phyloP scores from a whole-genome alignment of 352 stramenopile species.

The Peronospora destructor region DNA sequence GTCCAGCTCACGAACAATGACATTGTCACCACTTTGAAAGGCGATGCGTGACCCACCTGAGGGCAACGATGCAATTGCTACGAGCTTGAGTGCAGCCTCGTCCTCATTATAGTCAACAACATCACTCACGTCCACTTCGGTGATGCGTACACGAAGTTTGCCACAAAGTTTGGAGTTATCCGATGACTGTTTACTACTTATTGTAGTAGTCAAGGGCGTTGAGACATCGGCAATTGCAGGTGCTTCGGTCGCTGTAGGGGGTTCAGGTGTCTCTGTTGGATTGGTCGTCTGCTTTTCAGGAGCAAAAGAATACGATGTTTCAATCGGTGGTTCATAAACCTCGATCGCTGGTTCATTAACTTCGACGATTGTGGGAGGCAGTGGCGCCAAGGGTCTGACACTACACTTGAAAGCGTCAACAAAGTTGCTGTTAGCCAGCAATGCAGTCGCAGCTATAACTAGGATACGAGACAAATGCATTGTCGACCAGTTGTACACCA shows the following conservation, averaged over 20 bases:
- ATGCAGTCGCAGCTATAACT: too few relatives aligned
- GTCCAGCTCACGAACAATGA: constrained; percentile 44
- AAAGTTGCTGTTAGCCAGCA: too few relatives aligned
- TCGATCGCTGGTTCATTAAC: too few relatives aligned
- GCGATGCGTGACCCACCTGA: constrained; percentile 43
- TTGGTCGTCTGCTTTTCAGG: too few relatives aligned
- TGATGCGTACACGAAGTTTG: constrained; percentile 34
- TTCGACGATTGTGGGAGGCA: too few relatives aligned
- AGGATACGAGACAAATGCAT: too few relatives aligned
- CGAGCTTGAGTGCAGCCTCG: constrained; percentile 39
- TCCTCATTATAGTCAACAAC: constrained; percentile 39
- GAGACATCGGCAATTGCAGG: not conserved
- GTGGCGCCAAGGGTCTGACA: too few relatives aligned
- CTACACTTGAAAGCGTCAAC: too few relatives aligned
- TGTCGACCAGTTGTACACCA: too few relatives aligned
- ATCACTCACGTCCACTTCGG: constrained; percentile 34
- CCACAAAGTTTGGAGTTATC: constrained; percentile 36
- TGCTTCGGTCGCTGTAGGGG: not conserved
- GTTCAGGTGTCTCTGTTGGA: too few relatives aligned
- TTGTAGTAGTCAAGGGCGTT: not conserved
- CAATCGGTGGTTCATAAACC: too few relatives aligned
- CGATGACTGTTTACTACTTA: not conserved
- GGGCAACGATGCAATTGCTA: constrained; percentile 33
- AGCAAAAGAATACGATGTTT: too few relatives aligned
- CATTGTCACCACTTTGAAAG: constrained; percentile 43